Percentiles rank a stretch among this genome's conserved stretches.
phyloP scores from a whole-genome alignment of 768 basidiomycete genomes.

The Lyophyllum decastes region DNA sequence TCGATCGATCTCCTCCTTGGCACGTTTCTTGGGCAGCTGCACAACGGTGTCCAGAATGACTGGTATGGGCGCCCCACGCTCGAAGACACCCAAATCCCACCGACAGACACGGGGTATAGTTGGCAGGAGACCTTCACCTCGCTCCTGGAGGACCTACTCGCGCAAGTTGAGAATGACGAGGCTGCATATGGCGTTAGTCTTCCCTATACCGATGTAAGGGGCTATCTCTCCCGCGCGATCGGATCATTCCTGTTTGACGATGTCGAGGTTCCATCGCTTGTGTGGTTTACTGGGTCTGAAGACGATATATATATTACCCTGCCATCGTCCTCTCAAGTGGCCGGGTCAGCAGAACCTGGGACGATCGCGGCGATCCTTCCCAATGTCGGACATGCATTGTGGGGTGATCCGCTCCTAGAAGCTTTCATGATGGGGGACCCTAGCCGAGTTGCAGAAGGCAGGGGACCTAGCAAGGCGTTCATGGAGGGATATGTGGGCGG shows the following conservation, averaged over 20 bases:
- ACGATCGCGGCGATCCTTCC: constrained; percentile 50
- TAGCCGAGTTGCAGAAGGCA: constrained; percentile 15
- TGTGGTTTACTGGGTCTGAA: constrained; percentile 63
- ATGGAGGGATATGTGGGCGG: constrained; percentile 58
- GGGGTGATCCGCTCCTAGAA: constrained; percentile 80
- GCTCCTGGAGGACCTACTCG: constrained; percentile 58
- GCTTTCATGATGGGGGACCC: constrained; percentile 49
- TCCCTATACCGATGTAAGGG: constrained; percentile 45
- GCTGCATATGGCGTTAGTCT: constrained; percentile 26
- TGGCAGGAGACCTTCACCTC: constrained; percentile 78
- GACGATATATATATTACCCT: constrained; percentile 58
- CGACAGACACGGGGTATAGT: constrained; percentile 51
- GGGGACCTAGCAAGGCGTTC: constrained; percentile 49
- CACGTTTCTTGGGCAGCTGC: constrained; percentile 59
- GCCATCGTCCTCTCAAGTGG: constrained; percentile 13
- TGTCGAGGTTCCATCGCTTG: constrained; percentile 66
- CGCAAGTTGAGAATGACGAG: constrained; percentile 34
- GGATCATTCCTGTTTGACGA: constrained; percentile 78
- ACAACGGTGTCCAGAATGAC: constrained; percentile 69
- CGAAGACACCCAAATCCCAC: constrained; percentile 16
- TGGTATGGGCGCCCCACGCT: constrained; percentile 62
- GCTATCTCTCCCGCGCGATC: constrained; percentile 66
- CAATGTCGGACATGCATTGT: constrained; percentile 56
- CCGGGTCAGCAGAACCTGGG: constrained; percentile 19
- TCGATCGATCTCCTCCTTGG: constrained; percentile 65